Evolutionary conservation across 176 grass and related monocot species (phyloP).

Genomic region (Oryza rufipogon): DNA sequence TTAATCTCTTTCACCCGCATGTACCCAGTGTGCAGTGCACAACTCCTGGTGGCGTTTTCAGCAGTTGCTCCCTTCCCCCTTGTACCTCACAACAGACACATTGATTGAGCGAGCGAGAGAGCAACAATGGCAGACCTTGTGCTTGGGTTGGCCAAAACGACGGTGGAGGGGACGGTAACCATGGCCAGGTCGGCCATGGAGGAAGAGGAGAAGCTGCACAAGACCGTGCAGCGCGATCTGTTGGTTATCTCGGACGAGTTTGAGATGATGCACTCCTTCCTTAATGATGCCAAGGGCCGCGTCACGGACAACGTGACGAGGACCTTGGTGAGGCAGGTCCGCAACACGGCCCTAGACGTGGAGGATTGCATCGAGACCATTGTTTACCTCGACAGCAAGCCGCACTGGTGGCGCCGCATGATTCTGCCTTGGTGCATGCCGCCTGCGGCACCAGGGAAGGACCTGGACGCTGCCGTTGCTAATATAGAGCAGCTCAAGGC

Average conservation of each 20-base stretch:
- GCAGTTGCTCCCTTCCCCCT: too few species aligned
- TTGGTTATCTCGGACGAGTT: not conserved
- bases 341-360: not conserved
- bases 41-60: too few species aligned
- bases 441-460: not conserved
- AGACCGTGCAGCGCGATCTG: too few species aligned
- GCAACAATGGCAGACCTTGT: conserved; percentile 5
- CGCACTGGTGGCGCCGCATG: conserved; percentile 9
- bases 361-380: conserved; percentile 10
- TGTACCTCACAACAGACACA: too few species aligned
- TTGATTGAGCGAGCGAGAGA: not conserved
- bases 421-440: not conserved
- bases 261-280: conserved; percentile 21
- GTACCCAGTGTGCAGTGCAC: too few species aligned
- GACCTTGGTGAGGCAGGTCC: not conserved
- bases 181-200: not conserved
- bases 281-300: not conserved
- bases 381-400: not conserved
- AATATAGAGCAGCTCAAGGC: conserved; percentile 11
- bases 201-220: not conserved
- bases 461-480: conserved; percentile 20
- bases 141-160: not conserved
- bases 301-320: not conserved
- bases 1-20: too few species aligned
- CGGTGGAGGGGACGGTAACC: not conserved